Evolutionary conservation across 768 basidiomycete species (phyloP).

Genomic region (Kondoa subrosea): DNA sequence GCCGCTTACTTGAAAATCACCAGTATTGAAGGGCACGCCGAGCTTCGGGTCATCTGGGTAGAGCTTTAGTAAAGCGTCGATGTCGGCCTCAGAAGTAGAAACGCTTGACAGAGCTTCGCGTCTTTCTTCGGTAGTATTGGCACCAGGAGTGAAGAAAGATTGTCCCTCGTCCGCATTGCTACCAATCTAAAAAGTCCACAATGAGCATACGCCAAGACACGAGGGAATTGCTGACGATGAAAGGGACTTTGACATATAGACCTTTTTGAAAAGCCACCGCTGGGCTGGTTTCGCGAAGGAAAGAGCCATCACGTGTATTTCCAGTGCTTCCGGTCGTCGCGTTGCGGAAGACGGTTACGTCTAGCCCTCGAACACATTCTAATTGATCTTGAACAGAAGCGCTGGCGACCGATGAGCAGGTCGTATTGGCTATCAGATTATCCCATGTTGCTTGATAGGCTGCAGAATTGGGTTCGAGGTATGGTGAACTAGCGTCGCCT

Average conservation of each 20-base stretch:
- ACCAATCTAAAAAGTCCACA: too few relatives aligned
- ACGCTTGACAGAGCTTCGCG: background rate
- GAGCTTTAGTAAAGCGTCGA: constrained; percentile 10
- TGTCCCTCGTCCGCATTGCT: background rate
- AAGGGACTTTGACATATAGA: constrained; percentile 17
- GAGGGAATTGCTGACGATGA: constrained; percentile 18
- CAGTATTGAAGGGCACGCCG: constrained; percentile 22
- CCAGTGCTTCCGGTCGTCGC: constrained; percentile 10
- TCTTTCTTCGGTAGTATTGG: background rate
- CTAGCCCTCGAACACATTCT: constrained; percentile 13
- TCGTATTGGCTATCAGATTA: constrained; percentile 7
- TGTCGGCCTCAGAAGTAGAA: background rate
- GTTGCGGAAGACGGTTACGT: constrained; percentile 14
- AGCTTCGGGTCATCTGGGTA: constrained; percentile 17
- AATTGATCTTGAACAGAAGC: constrained; percentile 6
- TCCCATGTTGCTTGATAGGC: constrained; percentile 11
- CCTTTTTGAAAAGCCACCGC: constrained; percentile 2
- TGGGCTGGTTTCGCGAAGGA: constrained; percentile 3
- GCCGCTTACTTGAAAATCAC: constrained; percentile 9
- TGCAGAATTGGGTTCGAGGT: background rate
- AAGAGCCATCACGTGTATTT: constrained; percentile 13
- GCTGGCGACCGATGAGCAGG: constrained; percentile 5
- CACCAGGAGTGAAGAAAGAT: background rate
- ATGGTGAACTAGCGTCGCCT: background rate
- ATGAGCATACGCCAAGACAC: too few relatives aligned